Evolutionary conservation across 495 filamentous ascomycete species (phyloP).

Genomic region (Penicillium bialowiezense): DNA sequence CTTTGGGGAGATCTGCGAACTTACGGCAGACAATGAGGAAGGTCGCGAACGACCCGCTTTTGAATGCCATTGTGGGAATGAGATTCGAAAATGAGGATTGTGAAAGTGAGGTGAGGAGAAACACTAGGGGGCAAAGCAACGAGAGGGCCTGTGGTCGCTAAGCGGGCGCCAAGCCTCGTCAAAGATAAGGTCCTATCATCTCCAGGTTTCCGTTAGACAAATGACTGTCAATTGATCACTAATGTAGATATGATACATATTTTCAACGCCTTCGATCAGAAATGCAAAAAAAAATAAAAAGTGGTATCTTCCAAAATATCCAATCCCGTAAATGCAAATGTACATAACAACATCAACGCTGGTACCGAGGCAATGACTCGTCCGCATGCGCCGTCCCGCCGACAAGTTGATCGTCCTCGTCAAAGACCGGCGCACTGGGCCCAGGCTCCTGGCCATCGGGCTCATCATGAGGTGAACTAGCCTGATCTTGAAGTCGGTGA

Average conservation of each 20-base stretch:
- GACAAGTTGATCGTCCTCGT: slow-evolving; percentile 52
- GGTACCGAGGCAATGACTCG: slow-evolving; percentile 49
- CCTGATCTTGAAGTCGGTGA: slow-evolving; percentile 65
- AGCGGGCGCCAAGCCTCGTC: slow-evolving; percentile 21
- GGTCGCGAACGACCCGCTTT: slow-evolving; percentile 71
- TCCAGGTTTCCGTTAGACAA: neutral
- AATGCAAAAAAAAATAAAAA: slow-evolving; percentile 30
- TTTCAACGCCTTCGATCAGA: slow-evolving; percentile 17
- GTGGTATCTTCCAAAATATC: slow-evolving; percentile 31
- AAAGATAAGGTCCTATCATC: slow-evolving; percentile 13
- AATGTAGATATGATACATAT: slow-evolving; percentile 12
- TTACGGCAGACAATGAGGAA: slow-evolving; percentile 94
- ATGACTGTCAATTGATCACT: neutral
- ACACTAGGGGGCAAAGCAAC: slow-evolving; percentile 8
- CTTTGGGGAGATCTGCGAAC: slow-evolving; percentile 23
- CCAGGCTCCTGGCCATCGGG: slow-evolving; percentile 42
- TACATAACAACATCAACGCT: slow-evolving; percentile 29
- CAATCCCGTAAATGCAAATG: slow-evolving; percentile 29
- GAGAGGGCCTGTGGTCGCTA: slow-evolving; percentile 19
- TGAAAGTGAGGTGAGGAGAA: neutral
- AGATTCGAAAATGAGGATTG: neutral
- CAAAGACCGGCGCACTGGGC: slow-evolving; percentile 67
- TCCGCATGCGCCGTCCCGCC: slow-evolving; percentile 40
- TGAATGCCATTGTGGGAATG: slow-evolving; percentile 34
- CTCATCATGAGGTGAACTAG: slow-evolving; percentile 59